phyloP scores from a whole-genome alignment of 2,329 filamentous ascomycete species.

The Cladosporium sp. region DNA sequence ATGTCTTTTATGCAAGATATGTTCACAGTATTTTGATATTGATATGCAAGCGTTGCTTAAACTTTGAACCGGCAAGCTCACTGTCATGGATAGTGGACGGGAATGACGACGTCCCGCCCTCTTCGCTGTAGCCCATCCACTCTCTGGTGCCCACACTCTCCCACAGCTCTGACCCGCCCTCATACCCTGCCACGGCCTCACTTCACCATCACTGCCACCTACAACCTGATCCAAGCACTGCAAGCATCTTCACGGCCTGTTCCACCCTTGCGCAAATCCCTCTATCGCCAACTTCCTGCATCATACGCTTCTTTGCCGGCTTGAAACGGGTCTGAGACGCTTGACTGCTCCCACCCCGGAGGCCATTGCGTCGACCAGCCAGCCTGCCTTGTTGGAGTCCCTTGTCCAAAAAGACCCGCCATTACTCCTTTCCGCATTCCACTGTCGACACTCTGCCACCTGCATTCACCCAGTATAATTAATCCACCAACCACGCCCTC shows the following conservation, averaged over 20 bases:
- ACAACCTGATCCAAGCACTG: too few relatives aligned
- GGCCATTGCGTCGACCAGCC: conserved; percentile 6
- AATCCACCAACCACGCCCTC: neutral
- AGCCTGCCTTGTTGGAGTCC: neutral
- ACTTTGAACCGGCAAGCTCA: neutral
- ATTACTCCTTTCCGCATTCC: conserved; percentile 2
- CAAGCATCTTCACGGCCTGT: neutral
- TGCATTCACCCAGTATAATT: conserved; percentile 1
- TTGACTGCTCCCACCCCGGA: neutral
- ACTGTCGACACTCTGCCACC: neutral
- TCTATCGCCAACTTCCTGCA: neutral
- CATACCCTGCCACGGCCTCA: too few relatives aligned
- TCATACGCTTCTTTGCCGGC: neutral
- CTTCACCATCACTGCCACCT: neutral
- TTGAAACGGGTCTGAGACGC: conserved; percentile 1
- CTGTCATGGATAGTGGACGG: neutral
- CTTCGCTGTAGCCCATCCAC: neutral
- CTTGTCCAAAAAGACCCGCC: neutral
- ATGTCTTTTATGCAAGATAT: too few relatives aligned
- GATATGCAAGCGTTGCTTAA: neutral
- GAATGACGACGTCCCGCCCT: neutral
- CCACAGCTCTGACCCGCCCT: neutral
- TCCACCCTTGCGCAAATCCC: neutral
- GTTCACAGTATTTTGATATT: too few relatives aligned
- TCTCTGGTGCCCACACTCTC: too few relatives aligned